Evolutionary conservation across 805 yeast genomes (phyloP), one percentile per base, ranked within the genome.

Genomic region (Jamesozyma hellenica): DNA sequence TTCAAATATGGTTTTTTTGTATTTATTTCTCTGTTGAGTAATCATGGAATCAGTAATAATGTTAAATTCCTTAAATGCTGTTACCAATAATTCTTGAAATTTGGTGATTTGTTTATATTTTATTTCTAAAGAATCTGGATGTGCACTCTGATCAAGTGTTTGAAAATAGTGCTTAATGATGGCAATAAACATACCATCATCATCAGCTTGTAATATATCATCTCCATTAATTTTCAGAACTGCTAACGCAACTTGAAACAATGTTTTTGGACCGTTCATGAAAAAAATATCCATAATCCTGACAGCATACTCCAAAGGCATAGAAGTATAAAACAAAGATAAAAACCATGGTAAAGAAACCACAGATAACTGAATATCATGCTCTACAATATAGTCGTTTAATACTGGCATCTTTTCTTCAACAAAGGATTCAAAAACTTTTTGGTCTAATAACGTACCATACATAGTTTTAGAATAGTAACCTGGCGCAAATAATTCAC

Each of bases 391-490:
- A 60, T 92, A 96, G 10, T 75, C 82, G 82, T 94, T 83, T 37
- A 92, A 57, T 15, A 83, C 56, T 1, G 98, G 98, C 81, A 92
- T 77, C 0, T 92, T 85, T 40, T 81, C 83, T 55, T 82, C 84
- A 1, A 92, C 95, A 40, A 92, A 70, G 0, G 85, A 74, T 61
- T 92, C 98, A 57, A 92, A 84, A 1, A 92, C 98, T 50, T 79
- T 76, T 64, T 92, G 98, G 56, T 92, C 99, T 28, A 92, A 66
- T 25, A 92, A 65, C 1, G 96, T 92, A 19, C 99, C 99, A 54
- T 90, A 90, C 98, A 92, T 92, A 0, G 96, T 90, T 52, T 78
- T 85, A 3, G 97, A 88, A 55, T 92, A 92, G 60, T 92, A 92
- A 0, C 98, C 98, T 0, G 97, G 97, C 3, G 87, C 82, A 43